Evolutionary conservation across 345 rosid genomes (phyloP).

Genomic region (Euphorbia pulcherrima): DNA sequence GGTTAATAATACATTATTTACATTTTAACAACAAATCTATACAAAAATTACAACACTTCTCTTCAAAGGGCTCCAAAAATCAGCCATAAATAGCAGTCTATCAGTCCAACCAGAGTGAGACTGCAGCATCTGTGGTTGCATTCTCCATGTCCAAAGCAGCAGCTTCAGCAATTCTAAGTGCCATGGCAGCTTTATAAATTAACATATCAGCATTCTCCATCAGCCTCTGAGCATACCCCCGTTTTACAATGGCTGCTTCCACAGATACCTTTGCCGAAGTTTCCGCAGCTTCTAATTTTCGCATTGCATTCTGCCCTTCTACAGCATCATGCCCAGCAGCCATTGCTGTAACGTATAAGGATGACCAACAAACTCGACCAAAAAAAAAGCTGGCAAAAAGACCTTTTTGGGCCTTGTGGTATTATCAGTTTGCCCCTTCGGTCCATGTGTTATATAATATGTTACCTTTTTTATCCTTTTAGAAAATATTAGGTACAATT

Average conservation of each 20-base stretch:
- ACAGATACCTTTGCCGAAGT: constrained; percentile 32
- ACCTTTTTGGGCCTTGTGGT: no score
- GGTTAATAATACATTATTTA: constrained; percentile 42
- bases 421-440: no score
- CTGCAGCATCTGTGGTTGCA: constrained; percentile 29
- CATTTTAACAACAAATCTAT: constrained; percentile 33
- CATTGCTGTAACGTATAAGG: constrained; percentile 26
- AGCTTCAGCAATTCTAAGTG: constrained; percentile 66
- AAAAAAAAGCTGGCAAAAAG: no score
- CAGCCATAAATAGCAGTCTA: not conserved
- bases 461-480: no score
- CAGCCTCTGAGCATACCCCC: constrained; percentile 62
- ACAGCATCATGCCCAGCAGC: constrained; percentile 43
- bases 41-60: constrained; percentile 32
- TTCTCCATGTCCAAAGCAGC: constrained; percentile 32
- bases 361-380: not conserved
- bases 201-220: constrained; percentile 81
- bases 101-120: constrained; percentile 33
- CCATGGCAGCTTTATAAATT: constrained; percentile 63
- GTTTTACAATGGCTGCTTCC: constrained; percentile 52
- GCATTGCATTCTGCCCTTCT: constrained; percentile 43
- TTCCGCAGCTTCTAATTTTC: constrained; percentile 50
- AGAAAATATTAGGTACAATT: no score
- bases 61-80: constrained; percentile 9
- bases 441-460: no score